phyloP scores from a whole-genome alignment of 2,329 filamentous ascomycete genomes.

The Penicillium sp. region DNA sequence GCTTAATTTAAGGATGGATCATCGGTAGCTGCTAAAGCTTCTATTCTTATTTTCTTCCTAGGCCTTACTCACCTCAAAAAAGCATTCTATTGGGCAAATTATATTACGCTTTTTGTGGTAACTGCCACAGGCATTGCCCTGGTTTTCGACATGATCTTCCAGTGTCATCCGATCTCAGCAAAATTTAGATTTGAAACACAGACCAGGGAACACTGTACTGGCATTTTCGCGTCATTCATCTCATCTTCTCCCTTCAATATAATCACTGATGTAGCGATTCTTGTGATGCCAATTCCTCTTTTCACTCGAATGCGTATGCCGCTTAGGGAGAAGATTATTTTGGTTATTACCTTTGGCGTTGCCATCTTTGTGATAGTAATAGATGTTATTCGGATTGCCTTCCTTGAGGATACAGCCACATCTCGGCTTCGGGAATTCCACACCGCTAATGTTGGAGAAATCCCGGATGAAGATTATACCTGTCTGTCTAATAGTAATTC shows the following conservation, averaged over 20 bases:
- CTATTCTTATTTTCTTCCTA: background rate
- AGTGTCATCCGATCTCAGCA: slow-evolving; percentile 1
- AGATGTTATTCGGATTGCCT: slow-evolving; percentile 1
- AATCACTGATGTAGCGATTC: background rate
- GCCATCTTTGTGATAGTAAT: slow-evolving; percentile 1
- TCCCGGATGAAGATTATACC: background rate
- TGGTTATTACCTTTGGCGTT: slow-evolving; percentile 1
- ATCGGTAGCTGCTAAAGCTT: background rate
- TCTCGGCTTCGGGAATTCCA: background rate
- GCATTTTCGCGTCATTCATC: background rate
- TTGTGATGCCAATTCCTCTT: slow-evolving; percentile 2
- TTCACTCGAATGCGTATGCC: slow-evolving; percentile 4
- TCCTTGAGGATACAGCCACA: background rate
- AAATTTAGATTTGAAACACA: background rate
- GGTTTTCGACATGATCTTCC: background rate
- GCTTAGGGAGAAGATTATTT: slow-evolving; percentile 45
- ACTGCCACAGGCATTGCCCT: background rate
- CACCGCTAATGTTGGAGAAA: background rate
- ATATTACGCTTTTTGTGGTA: background rate
- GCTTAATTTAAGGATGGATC: background rate
- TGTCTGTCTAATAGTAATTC: background rate
- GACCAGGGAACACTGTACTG: background rate
- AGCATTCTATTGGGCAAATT: background rate
- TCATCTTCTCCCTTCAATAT: slow-evolving; percentile 3
- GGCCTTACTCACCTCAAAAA: background rate